Evolutionary conservation across 2,329 filamentous ascomycete species (phyloP).

Genomic region (Calonectria hawksworthii): DNA sequence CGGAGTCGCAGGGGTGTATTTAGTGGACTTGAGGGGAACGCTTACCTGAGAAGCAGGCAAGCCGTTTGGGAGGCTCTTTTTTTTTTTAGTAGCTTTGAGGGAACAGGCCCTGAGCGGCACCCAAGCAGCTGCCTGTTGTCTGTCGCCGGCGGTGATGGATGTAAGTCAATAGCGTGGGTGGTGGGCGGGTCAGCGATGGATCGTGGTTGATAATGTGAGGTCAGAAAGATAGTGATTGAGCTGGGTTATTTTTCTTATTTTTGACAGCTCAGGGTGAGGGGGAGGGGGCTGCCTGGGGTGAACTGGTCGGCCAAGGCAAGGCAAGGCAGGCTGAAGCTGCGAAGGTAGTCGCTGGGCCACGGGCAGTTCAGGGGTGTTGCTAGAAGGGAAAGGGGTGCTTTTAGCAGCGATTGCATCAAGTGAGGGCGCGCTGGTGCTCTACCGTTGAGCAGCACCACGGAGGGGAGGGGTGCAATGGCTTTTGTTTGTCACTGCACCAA

Average conservation of each 20-base stretch:
- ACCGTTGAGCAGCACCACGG: not conserved
- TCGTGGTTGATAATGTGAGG: not conserved
- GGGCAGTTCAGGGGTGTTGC: conserved; percentile 33
- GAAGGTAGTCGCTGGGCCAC: conserved; percentile 12
- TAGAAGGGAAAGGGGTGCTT: conserved; percentile 45
- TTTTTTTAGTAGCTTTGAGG: conserved; percentile 3
- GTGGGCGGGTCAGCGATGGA: conserved; percentile 1
- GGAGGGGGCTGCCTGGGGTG: conserved; percentile 8
- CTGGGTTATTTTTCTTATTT: not conserved
- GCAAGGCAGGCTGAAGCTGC: conserved; percentile 28
- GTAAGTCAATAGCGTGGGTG: not conserved
- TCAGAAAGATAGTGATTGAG: conserved; percentile 11
- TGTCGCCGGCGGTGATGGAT: not conserved
- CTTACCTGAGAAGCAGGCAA: conserved; percentile 17
- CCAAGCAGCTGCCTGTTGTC: conserved; percentile 4
- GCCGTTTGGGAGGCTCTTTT: conserved; percentile 7
- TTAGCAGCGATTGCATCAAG: conserved; percentile 41
- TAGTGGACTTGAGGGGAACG: conserved; percentile 22
- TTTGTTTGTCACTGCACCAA: conserved; percentile 1
- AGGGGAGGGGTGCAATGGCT: not conserved
- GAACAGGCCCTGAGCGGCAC: not conserved
- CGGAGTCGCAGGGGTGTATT: conserved; percentile 38
- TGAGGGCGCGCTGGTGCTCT: not conserved
- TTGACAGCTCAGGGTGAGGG: conserved; percentile 15
- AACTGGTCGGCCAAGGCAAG: conserved; percentile 15